Base-by-base conservation (phyloP, 495 filamentous ascomycete species). In the Penicillium cinerascens region DNA sequence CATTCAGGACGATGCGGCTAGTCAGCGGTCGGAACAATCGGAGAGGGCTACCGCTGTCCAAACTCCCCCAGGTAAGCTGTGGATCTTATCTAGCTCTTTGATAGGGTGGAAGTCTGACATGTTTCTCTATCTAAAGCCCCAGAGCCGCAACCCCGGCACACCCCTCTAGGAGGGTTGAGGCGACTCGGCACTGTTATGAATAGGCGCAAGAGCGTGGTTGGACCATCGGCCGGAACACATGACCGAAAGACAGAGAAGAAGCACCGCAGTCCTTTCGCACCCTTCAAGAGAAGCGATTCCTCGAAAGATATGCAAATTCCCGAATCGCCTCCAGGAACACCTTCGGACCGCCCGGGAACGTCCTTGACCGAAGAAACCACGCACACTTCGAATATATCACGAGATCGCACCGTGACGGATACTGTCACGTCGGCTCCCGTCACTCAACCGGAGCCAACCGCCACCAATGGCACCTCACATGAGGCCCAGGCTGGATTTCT, bases 131-230 rank as follows among this genome's bases (percentile, higher is more conserved):
- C 21, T 15, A 7, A 36, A 66, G 69, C 44, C 8, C 71, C 73
- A 8, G 68, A 77, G 49, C 58, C 73, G 29, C 64, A 67, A 21
- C 70, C 68, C 21, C 54, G 56, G 47, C 51, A 69, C 37, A 73
- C 71, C 17, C 77, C 61, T 69, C 76, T 78, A 21, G 70, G 76
- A 17, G 71, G 80, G 4, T 72, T 89, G 11, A 84, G 84, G 59
- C 80, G 87, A 47, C 77, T 92, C 36, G 88, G 88, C 6, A 92
- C 88, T n/a, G 88, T 92, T 66, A 82, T 92, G 60, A 83, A 83
- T 39, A 74, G 86, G 11, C 73, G 86, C 54, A 75, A 75, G 60
- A 77, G 76, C 38, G 59, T 76, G 38, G 71, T 73, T 11, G 55
- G 67, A 29, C 66, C 71, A 18, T 66, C 71, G 29, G 61, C 62